Conservation (phyloP, 768 basidiomycete genomes). For the Polyporus arcularius region DNA sequence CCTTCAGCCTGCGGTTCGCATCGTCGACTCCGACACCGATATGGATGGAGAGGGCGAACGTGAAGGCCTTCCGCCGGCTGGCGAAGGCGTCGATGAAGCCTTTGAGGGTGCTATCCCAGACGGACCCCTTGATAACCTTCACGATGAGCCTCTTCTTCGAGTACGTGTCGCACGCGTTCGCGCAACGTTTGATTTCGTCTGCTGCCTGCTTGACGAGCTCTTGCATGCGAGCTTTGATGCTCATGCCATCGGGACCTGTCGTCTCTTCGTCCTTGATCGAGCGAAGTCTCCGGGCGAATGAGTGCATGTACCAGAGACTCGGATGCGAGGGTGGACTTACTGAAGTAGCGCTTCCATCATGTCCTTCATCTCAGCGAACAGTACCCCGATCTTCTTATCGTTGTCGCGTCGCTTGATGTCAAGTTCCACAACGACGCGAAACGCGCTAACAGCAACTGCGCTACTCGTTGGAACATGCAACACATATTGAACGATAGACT, state of each 20-base stretch:
- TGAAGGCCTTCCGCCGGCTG: constrained; percentile 28
- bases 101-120: constrained; percentile 33
- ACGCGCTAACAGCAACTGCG: constrained; percentile 48
- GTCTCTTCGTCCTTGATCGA: constrained; percentile 33
- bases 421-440: constrained; percentile 48
- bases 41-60: constrained; percentile 33
- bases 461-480: neutral
- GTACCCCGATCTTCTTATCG: constrained; percentile 45
- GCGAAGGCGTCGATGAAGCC: constrained; percentile 28
- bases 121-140: constrained; percentile 30
- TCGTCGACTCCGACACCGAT: constrained; percentile 28
- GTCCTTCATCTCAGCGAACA: constrained; percentile 53
- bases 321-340: constrained; percentile 29
- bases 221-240: constrained; percentile 37
- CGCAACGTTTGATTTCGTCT: constrained; percentile 35
- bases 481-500: neutral
- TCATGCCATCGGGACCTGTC: constrained; percentile 35
- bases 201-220: constrained; percentile 30
- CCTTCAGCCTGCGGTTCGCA: constrained; percentile 20
- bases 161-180: constrained; percentile 36
- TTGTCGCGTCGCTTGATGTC: constrained; percentile 52
- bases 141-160: constrained; percentile 33
- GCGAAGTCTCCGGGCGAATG: constrained; percentile 28
- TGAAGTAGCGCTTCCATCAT: constrained; percentile 49
- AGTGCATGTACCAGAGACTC: neutral